Conservation (phyloP, 331 rosid species). For the Spiraea crenata region DNA sequence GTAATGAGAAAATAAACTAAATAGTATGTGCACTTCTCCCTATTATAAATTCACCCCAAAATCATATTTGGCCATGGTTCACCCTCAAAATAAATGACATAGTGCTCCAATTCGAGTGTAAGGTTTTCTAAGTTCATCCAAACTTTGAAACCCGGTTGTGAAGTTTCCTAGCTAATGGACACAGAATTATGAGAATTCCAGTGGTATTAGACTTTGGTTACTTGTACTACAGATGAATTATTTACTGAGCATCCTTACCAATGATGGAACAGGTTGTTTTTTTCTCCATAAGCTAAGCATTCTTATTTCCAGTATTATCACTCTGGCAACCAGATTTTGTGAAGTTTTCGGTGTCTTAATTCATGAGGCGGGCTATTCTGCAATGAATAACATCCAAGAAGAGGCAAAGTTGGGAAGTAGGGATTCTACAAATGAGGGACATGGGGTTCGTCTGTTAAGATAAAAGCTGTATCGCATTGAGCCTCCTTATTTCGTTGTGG, state of each 20-base stretch:
- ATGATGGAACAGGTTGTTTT: neutral
- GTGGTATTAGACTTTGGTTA: neutral
- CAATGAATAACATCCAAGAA: conserved; percentile 8
- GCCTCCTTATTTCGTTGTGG: too few species aligned
- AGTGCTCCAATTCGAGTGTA: neutral
- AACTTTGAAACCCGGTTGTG: neutral
- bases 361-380: conserved; percentile 9
- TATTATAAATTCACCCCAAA: too few species aligned
- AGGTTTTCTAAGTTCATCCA: neutral
- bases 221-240: neutral
- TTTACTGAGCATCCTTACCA: neutral
- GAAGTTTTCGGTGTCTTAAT: neutral
- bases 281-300: neutral
- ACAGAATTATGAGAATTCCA: neutral
- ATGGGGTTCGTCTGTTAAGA: conserved; percentile 36
- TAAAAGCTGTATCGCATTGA: conserved; percentile 36
- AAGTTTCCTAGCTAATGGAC: neutral
- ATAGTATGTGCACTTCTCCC: too few species aligned
- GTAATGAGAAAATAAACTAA: too few species aligned
- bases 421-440: conserved; percentile 18
- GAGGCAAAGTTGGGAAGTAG: conserved; percentile 20
- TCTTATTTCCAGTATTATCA: neutral
- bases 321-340: neutral
- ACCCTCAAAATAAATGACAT: too few species aligned
- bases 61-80: too few species aligned